Conservation (phyloP, 192 early-diverging fungal genomes). For the Coemansia sp. region DNA sequence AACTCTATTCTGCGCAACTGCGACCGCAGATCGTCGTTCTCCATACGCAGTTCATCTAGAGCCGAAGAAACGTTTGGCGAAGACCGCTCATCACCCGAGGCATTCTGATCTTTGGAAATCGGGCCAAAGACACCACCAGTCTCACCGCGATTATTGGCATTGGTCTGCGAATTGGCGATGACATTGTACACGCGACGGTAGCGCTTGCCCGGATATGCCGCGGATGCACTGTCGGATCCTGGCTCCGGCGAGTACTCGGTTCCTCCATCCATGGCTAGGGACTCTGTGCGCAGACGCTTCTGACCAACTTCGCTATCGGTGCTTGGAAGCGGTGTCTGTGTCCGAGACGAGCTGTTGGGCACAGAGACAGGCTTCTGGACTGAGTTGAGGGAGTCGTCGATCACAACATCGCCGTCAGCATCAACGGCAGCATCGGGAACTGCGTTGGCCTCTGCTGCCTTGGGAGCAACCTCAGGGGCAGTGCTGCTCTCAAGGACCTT, state of each 20-base stretch:
- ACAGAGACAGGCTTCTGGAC: no score
- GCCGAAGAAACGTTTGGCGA: not conserved
- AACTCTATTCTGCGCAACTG: constrained; percentile 34
- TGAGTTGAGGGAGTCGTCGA: no score
- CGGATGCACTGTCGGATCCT: constrained; percentile 1
- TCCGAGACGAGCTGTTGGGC: not conserved
- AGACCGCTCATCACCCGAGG: not conserved
- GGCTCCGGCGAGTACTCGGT: not conserved
- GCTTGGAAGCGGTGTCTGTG: not conserved
- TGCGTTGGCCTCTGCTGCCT: not conserved
- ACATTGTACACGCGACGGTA: constrained; percentile 16
- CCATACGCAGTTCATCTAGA: constrained; percentile 28
- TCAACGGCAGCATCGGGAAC: not conserved
- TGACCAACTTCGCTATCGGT: not conserved
- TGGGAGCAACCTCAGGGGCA: not conserved
- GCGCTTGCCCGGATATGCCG: constrained; percentile 10
- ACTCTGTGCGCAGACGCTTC: not conserved
- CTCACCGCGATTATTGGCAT: not conserved
- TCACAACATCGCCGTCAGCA: no score
- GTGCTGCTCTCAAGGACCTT: not conserved
- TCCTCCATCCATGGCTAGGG: not conserved
- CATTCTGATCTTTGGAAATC: not conserved
- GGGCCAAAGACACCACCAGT: not conserved
- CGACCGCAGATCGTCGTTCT: constrained; percentile 36
- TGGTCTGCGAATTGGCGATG: constrained; percentile 1